Evolutionary conservation across 179 eudicot genomes (phyloP), one percentile per base, ranked within the genome.

Genomic region (Patellifolia procumbens): DNA sequence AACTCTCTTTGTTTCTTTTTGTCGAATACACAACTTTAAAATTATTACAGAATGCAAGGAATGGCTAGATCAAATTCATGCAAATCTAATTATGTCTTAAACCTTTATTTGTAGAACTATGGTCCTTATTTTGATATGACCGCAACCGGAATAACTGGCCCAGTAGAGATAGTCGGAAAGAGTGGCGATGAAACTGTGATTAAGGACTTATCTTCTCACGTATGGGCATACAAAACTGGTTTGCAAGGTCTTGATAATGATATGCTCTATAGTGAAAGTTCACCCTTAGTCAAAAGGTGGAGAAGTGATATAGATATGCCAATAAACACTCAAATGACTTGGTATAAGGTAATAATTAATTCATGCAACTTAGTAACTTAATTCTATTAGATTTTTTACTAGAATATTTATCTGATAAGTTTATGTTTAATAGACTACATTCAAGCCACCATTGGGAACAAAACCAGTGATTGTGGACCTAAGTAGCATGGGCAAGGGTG

Each of bases 221-320:
- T 72, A 58, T 92, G 97, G 97, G 46, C 77, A 0, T 91, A 92
- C 64, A 81, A 51, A 48, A 24, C 75, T 7, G 86, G 86, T 8
- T 72, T 80, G 31, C 74, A 15, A 51, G 84, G 84, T 46, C 8
- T 81, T 10, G 82, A 80, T 20, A 55, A 70, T n/a, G 77, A 80
- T 26, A 16, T 31, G 51, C 55, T 84, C 29, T 84, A 62, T 17
- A 71, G 62, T 20, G 80, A 70, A 4, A 20, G 12, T 1, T 63
- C 83, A 11, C 55, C 28, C 13, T 10, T 37, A 13, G 16, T 53
- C 2, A n/a, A 7, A 1, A 31, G 37, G n/a, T 81, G 84, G 84
- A 75, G 35, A 60, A 42, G 31, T 5, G 29, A 24, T 8, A 70
- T 35, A 5, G 5, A 31, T 32, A 29, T 78, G 28, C 82, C 82